Evolutionary conservation across 179 eudicot species (phyloP).

Genomic region (Pouteria campechiana): DNA sequence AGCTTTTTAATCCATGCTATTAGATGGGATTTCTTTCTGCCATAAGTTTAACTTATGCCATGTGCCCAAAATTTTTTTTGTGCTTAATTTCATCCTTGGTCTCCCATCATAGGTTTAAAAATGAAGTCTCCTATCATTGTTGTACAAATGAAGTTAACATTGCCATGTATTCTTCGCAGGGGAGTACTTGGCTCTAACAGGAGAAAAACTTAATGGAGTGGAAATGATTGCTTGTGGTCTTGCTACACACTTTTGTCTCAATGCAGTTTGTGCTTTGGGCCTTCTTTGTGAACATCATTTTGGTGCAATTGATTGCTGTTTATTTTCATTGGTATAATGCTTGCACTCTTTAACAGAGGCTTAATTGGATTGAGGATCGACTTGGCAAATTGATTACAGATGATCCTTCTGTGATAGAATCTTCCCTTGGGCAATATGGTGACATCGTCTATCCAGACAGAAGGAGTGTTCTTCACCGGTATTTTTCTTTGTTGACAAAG

Average conservation of each 20-base stretch:
- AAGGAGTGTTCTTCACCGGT: slow-evolving; percentile 67
- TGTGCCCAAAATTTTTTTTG: too few species aligned
- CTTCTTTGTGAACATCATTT: slow-evolving; percentile 2
- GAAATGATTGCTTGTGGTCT: slow-evolving; percentile 91
- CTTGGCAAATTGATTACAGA: slow-evolving; percentile 57
- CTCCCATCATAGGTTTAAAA: too few species aligned
- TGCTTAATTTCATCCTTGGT: too few species aligned
- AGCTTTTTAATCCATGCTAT: too few species aligned
- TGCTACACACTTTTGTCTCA: slow-evolving; percentile 74
- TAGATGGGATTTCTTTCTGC: too few species aligned
- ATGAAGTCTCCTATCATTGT: too few species aligned
- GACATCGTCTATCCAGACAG: slow-evolving; percentile 62
- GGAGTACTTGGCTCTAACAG: slow-evolving; percentile 83
- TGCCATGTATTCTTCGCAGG: slow-evolving; percentile 43
- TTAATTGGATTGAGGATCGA: slow-evolving; percentile 68
- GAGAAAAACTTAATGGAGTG: slow-evolving; percentile 66
- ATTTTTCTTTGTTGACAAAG: slow-evolving; percentile 7
- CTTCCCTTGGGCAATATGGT: slow-evolving; percentile 37
- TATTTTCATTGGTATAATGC: too few species aligned
- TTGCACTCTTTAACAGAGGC: slow-evolving; percentile 39
- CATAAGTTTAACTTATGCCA: too few species aligned
- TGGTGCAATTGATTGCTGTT: neutral
- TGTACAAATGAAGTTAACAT: too few species aligned
- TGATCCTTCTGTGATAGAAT: slow-evolving; percentile 75
- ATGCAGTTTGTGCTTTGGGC: slow-evolving; percentile 30